Conservation (phyloP, 2,329 filamentous ascomycete genomes). For the Lasiodiplodia sp. region DNA sequence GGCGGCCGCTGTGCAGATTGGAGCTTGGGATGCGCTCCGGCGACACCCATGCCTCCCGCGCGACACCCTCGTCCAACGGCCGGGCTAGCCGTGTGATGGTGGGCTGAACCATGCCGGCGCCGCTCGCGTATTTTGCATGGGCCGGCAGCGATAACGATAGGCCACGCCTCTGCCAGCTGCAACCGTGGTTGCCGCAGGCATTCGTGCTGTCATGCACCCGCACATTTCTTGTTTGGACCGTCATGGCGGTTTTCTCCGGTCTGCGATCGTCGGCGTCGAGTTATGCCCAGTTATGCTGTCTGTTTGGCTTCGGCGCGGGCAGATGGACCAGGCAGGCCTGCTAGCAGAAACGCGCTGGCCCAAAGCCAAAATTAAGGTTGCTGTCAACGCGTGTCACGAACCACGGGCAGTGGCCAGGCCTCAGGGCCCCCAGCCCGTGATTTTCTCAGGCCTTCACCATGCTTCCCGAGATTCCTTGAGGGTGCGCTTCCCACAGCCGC, state of each 20-base stretch:
- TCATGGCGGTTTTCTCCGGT: constrained; percentile 24
- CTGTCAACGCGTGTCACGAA: constrained; percentile 30
- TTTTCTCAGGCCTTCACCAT: constrained; percentile 32
- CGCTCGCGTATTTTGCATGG: constrained; percentile 19
- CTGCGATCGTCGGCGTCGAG: constrained; percentile 21
- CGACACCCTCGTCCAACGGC: constrained; percentile 29
- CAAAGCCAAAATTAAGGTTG: constrained; percentile 31
- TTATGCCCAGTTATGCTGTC: constrained; percentile 15
- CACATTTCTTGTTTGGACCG: constrained; percentile 27
- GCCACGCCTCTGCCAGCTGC: constrained; percentile 19
- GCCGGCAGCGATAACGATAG: constrained; percentile 25
- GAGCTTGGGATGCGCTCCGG: constrained; percentile 22
- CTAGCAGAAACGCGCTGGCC: constrained; percentile 22
- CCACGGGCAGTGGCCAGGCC: constrained; percentile 25
- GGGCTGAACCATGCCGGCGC: constrained; percentile 22
- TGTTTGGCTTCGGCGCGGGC: constrained; percentile 7
- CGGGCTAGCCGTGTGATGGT: constrained; percentile 15
- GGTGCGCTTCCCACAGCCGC: constrained; percentile 28
- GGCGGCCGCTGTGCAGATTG: constrained; percentile 15
- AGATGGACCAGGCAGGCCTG: constrained; percentile 22
- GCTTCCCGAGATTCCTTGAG: constrained; percentile 34
- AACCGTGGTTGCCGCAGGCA: constrained; percentile 16
- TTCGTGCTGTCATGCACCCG: constrained; percentile 24
- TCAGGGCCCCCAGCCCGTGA: constrained; percentile 26
- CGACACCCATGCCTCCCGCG: constrained; percentile 28